A percentile compares a stretch with the other conserved stretches of the same genome.
Evolutionary conservation across 139 green algal species (phyloP).

Genomic region (Picochlorum sp.): DNA sequence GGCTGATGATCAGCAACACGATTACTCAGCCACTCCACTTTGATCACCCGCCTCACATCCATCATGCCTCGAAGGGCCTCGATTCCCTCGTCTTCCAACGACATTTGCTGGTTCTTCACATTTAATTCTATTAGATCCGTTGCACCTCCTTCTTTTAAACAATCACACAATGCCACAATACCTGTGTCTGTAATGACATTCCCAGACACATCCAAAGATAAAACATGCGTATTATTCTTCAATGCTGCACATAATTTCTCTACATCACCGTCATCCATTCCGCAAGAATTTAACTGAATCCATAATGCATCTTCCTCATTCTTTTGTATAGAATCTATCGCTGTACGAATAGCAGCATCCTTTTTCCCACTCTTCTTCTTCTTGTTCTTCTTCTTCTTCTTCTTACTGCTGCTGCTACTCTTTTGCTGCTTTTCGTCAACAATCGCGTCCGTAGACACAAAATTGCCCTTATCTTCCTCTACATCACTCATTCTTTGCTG

Average conservation of each 20-base stretch:
- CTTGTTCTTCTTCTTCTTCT: too few relatives aligned
- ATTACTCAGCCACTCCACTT: background rate
- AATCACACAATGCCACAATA: background rate
- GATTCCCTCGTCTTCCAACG: background rate
- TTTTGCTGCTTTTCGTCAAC: too few relatives aligned
- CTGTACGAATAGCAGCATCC: too few relatives aligned
- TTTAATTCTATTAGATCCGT: background rate
- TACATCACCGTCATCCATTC: background rate
- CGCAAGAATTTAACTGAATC: background rate
- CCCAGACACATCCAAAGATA: constrained; percentile 4
- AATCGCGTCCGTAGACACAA: too few relatives aligned
- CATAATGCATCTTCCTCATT: constrained; percentile 3
- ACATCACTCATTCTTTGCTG: too few relatives aligned
- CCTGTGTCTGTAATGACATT: background rate
- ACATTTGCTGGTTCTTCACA: background rate
- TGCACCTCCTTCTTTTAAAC: background rate
- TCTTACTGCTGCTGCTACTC: too few relatives aligned
- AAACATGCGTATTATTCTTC: constrained; percentile 5
- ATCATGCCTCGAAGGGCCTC: background rate
- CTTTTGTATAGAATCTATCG: too few relatives aligned
- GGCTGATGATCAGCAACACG: background rate
- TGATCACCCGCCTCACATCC: background rate
- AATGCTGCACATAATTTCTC: constrained; percentile 2
- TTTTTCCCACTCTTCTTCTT: too few relatives aligned
- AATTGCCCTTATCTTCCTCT: too few relatives aligned